Evolutionary conservation across 257 asterid species (phyloP).

Genomic region (Echites panduratus): DNA sequence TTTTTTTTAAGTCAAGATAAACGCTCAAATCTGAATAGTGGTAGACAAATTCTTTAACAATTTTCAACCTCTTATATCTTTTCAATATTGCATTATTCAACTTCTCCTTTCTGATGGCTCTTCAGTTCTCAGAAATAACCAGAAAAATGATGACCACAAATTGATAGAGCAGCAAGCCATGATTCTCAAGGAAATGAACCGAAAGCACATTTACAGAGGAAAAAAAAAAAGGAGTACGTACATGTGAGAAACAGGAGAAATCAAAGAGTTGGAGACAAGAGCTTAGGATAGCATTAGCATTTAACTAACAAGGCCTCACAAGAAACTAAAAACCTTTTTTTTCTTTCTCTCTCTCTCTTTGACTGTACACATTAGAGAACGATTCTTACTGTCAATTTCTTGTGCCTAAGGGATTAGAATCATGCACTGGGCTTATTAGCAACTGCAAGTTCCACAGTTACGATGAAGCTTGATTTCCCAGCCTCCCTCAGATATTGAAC

Average conservation of each 20-base stretch:
- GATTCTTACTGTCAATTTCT: background rate
- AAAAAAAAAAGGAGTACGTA: background rate
- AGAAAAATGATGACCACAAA: background rate
- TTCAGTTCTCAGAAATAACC: background rate
- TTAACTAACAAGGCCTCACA: background rate
- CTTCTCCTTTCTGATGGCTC: no score
- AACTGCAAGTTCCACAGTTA: conserved; percentile 71
- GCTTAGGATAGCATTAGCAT: no score
- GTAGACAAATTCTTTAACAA: no score
- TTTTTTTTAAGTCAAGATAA: no score
- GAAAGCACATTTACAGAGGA: background rate
- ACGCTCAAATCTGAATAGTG: no score
- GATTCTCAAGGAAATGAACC: background rate
- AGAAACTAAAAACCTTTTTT: background rate
- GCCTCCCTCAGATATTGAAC: conserved; percentile 92
- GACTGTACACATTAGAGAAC: conserved; percentile 14
- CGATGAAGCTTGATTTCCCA: conserved; percentile 69
- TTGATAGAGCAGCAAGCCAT: background rate
- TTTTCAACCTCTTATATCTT: no score
- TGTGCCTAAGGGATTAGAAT: background rate
- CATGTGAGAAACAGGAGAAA: background rate
- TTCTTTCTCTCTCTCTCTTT: background rate
- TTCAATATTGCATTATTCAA: no score
- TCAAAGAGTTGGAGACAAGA: background rate
- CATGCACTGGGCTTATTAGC: conserved; percentile 32